Conservation (phyloP, 495 filamentous ascomycete genomes). For the Aspergillus carlsbadensis region DNA sequence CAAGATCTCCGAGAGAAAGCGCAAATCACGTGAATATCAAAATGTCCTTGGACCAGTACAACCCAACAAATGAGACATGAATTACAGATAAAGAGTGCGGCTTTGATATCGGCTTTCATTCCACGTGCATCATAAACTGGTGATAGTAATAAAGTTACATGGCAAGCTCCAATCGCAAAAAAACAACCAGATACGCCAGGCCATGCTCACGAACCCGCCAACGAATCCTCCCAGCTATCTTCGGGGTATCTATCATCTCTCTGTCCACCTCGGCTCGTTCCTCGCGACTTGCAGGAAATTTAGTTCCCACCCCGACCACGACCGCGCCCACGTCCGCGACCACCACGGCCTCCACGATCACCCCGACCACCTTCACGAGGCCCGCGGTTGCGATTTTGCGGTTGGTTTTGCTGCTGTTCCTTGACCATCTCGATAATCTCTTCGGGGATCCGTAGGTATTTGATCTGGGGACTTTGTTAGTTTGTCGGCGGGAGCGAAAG, state of each 20-base stretch:
- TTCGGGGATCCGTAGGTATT: conserved; percentile 93
- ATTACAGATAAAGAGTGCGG: no score
- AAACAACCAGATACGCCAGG: conserved; percentile 46
- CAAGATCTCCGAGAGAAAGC: neutral
- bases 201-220: conserved; percentile 43
- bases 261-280: conserved; percentile 19
- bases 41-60: neutral
- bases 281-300: neutral
- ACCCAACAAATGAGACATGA: no score
- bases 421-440: conserved; percentile 93
- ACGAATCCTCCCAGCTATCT: conserved; percentile 31
- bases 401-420: conserved; percentile 75
- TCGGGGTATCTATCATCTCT: conserved; percentile 44
- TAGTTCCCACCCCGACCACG: conserved; percentile 35
- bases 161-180: conserved; percentile 31
- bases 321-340: conserved; percentile 55
- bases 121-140: conserved; percentile 3
- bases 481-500: neutral
- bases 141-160: conserved; percentile 24
- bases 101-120: conserved; percentile 5
- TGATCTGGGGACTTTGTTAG: conserved; percentile 63
- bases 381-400: conserved; percentile 67
- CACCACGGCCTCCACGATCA: conserved; percentile 46
- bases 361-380: conserved; percentile 57
- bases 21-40: conserved; percentile 16